Percentiles rank a stretch among this genome's conserved stretches.
phyloP scores from a whole-genome alignment of 495 filamentous ascomycete species.

The Trichoderma erinaceum region DNA sequence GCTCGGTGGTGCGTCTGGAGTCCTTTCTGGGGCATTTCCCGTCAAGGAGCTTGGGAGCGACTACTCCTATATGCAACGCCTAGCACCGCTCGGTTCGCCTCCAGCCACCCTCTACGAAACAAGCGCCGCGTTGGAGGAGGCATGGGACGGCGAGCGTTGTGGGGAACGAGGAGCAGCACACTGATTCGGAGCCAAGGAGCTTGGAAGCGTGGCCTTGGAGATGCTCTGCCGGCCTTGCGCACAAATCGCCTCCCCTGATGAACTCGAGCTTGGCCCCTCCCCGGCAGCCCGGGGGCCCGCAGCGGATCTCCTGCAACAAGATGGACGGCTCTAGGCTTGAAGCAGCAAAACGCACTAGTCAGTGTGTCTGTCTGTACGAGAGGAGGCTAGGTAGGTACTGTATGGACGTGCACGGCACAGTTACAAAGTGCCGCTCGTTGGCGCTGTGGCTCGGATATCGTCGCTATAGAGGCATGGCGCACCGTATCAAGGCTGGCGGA shows the following conservation, averaged over 20 bases:
- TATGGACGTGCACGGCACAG: not conserved
- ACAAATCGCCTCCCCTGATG: slow-evolving; percentile 3
- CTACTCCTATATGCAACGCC: not conserved
- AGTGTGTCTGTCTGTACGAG: not conserved
- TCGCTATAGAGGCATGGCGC: not conserved
- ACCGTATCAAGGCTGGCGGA: not conserved
- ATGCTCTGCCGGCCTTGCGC: not conserved
- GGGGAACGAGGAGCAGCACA: no score
- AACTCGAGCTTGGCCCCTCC: not conserved
- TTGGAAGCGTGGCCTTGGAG: not conserved
- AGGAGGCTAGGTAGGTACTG: not conserved
- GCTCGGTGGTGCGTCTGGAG: not conserved
- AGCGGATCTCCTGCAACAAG: slow-evolving; percentile 2
- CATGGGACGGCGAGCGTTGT: no score
- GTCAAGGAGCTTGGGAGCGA: not conserved
- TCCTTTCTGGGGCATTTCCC: not conserved
- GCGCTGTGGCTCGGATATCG: not conserved
- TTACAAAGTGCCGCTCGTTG: not conserved
- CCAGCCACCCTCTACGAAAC: not conserved
- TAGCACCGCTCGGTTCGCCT: not conserved
- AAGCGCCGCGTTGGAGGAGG: not conserved
- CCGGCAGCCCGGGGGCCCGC: slow-evolving; percentile 9
- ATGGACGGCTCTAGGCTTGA: not conserved
- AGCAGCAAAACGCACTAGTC: not conserved
- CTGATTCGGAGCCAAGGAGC: not conserved